Evolutionary conservation across 371 early-diverging fungal genomes (phyloP), one percentile per base, ranked within the genome.

Genomic region (Lichtheimia corymbifera): DNA sequence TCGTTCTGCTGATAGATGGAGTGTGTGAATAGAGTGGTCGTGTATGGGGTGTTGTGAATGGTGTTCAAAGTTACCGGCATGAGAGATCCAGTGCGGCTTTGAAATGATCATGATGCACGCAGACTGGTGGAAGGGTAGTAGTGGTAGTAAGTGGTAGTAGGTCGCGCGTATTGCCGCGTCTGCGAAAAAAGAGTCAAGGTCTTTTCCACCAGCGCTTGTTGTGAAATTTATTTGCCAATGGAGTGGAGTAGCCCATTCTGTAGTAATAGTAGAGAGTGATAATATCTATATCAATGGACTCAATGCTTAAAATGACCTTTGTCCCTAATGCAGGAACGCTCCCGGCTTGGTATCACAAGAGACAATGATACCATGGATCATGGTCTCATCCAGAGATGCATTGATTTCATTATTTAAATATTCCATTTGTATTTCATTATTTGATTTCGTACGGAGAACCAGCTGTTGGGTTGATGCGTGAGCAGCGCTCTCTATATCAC

Each of bases 71-170:
- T 54, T 53, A 63, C 65, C 70, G 20, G 61, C 53, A 60, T 69
- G 70, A 18, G 50, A 42, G 62, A 68, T 64, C 68, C 68, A 68
- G 44, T 50, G 49, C 15, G 68, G 68, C 42, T 68, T 68, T 25
- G 53, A 61, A 41, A 68, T 68, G 54, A 68, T 64, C 68, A 68
- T 68, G n/a, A 11, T n/a, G n/a, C n/a, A 7, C n/a, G n/a, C 47
- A 47, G 47, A 47, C n/a, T 47, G 35, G 35, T 47, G 35, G 35
- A 11, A 45, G 15, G 5, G 15, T 7, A 18, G 17, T 0, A 47
- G 22, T 47, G 17, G 47, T 17, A 47, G 47, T n/a, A 22, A 11
- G 6, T 18, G 45, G 45, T 45, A 5, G 18, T n/a, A n/a, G 47
- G 47, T 35, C 47, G 47, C 47, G 47, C 17, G 47, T 22, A 5